Evolutionary conservation across 2,329 filamentous ascomycete genomes (phyloP).

Genomic region (Cercospora zeina): DNA sequence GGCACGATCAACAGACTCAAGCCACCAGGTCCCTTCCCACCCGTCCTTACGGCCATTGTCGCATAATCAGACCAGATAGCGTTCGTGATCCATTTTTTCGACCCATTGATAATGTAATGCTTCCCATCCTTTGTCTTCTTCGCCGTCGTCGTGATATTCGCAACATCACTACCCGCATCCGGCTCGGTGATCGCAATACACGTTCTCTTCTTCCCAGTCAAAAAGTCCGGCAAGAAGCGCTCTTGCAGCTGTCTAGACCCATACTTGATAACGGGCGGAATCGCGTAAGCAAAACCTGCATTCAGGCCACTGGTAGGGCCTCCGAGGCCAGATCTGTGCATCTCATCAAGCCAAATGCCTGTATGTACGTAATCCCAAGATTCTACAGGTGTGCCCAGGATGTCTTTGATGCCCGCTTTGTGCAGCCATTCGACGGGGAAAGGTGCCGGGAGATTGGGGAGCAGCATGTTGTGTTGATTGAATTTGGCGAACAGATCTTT

Average conservation of each 20-base stretch:
- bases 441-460: conserved; percentile 67
- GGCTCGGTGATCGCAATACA: conserved; percentile 80
- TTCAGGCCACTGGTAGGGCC: conserved; percentile 65
- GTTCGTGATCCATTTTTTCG: conserved; percentile 78
- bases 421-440: conserved; percentile 68
- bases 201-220: conserved; percentile 64
- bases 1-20: conserved; percentile 29
- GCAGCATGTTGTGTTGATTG: conserved; percentile 65
- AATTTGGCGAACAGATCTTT: conserved; percentile 64
- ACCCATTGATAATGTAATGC: conserved; percentile 68
- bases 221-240: conserved; percentile 64
- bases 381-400: conserved; percentile 67
- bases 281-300: conserved; percentile 68
- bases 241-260: conserved; percentile 62
- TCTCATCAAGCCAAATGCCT: conserved; percentile 69
- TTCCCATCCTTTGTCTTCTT: conserved; percentile 62
- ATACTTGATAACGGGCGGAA: conserved; percentile 70
- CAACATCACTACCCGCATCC: conserved; percentile 69
- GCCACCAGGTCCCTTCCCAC: conserved; percentile 48
- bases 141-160: conserved; percentile 69
- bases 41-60: conserved; percentile 64
- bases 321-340: conserved; percentile 63
- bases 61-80: conserved; percentile 68
- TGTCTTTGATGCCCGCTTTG: conserved; percentile 63
- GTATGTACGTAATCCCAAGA: conserved; percentile 72